A percentile compares a stretch with the other conserved stretches of the same genome.
Evolutionary conservation across 1,139 yeast genomes (phyloP).

Genomic region (Hanseniaspora gamundiae): DNA sequence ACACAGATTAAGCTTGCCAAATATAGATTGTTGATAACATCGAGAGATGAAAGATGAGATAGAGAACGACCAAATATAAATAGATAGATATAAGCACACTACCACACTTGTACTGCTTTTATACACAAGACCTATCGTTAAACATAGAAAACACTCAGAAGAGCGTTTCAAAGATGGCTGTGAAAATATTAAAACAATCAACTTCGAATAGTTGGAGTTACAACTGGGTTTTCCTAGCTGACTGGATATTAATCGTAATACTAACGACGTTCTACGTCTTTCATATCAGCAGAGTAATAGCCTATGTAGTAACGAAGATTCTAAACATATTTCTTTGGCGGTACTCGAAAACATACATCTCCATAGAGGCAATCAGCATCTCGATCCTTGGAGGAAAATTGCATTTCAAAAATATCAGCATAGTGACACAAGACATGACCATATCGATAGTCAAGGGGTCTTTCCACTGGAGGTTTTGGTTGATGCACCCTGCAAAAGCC

Average conservation of each 20-base stretch:
- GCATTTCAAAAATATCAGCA: conserved; percentile 60
- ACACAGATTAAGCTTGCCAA: too few species aligned
- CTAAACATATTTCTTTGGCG: conserved; percentile 57
- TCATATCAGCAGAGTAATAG: conserved; percentile 64
- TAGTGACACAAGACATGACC: conserved; percentile 61
- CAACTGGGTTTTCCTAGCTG: conserved; percentile 73
- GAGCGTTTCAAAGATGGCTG: neutral
- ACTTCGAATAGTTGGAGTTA: conserved; percentile 28
- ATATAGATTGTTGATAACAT: too few species aligned
- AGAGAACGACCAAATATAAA: too few species aligned
- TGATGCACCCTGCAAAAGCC: conserved; percentile 39
- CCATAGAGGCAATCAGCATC: conserved; percentile 59
- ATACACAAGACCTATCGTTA: too few species aligned
- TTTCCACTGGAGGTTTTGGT: conserved; percentile 89
- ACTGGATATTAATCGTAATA: conserved; percentile 63
- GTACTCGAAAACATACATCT: conserved; percentile 39
- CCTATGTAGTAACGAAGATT: conserved; percentile 41
- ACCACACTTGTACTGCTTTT: too few species aligned
- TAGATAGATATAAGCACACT: too few species aligned
- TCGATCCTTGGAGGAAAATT: conserved; percentile 76
- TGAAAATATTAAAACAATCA: neutral
- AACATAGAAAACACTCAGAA: too few species aligned
- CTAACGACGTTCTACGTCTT: conserved; percentile 56
- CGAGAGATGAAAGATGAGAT: too few species aligned
- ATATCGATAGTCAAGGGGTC: conserved; percentile 57